Conservation (phyloP, 352 stramenopile species). For the Phytophthora boehmeriae region DNA sequence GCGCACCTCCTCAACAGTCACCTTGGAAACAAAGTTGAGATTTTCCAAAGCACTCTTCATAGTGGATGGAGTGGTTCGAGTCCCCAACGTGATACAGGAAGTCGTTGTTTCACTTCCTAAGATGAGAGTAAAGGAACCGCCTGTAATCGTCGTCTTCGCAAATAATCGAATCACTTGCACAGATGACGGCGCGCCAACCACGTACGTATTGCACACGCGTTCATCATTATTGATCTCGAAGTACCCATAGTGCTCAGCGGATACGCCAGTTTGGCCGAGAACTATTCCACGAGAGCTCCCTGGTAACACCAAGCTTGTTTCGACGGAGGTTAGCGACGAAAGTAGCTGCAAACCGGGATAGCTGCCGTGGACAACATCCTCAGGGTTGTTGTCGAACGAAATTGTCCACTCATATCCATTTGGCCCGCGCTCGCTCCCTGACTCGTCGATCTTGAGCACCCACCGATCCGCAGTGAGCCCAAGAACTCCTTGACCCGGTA, state of each 20-base stretch:
- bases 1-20: slow-evolving; percentile 54
- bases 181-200: slow-evolving; percentile 56
- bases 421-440: slow-evolving; percentile 42
- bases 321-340: slow-evolving; percentile 55
- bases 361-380: slow-evolving; percentile 30
- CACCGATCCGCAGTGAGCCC: slow-evolving; percentile 35
- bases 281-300: slow-evolving; percentile 26
- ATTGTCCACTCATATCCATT: slow-evolving; percentile 77
- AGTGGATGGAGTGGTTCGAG: slow-evolving; percentile 22
- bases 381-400: slow-evolving; percentile 59
- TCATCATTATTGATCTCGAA: slow-evolving; percentile 67
- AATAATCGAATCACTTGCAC: slow-evolving; percentile 79
- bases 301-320: slow-evolving; percentile 30
- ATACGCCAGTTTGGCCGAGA: slow-evolving; percentile 25
- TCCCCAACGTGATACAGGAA: slow-evolving; percentile 56
- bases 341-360: slow-evolving; percentile 60
- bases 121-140: slow-evolving; percentile 56
- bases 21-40: slow-evolving; percentile 50
- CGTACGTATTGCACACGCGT: slow-evolving; percentile 63
- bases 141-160: slow-evolving; percentile 64
- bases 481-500: slow-evolving; percentile 33
- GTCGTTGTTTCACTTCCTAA: slow-evolving; percentile 54
- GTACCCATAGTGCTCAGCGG: slow-evolving; percentile 48
- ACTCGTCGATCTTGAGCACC: slow-evolving; percentile 49
- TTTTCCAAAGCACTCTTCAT: slow-evolving; percentile 46